Evolutionary conservation across 78 protist species (phyloP), one percentile per base, ranked within the genome.

Genomic region (Dictyostelium brefeldianum): DNA sequence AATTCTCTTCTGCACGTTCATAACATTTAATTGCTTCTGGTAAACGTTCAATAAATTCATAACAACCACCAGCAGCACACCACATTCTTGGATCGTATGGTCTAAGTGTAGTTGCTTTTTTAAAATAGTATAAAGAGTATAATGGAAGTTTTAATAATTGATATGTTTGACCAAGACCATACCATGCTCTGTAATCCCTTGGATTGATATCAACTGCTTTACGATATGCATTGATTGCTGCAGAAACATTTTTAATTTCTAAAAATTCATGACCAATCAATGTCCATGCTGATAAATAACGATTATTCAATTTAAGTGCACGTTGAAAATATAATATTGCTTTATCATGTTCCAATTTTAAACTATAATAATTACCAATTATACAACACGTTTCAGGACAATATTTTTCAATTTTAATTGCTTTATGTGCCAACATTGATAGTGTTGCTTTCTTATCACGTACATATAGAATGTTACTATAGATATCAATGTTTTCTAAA

Each of bases 131-230:
- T 29, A 96, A 71, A 3, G 99, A 98, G 48, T 97, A 97, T 73
- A 83, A 36, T 27, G 80, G 96, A 95, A 97, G 70, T 70, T 95
- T 82, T 3, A 98, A 91, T 12, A 98, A 36, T 94, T 98, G 98
- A 81, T 98, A 98, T 14, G 99, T 94, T 81, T 98, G 99, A 4
- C 99, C 99, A 0, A 98, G 83, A 11, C 98, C 98, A 65, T 98
- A 98, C 99, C 99, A 98, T 12, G 99, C 99, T n/a, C 99, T 79
- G 85, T 97, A 98, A 74, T 98, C 99, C 10, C 94, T 80, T 50
- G 96, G 80, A 84, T 92, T 90, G 73, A 98, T 67, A 31, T 96
- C 97, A 10, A 97, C 85, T 2, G 98, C 98, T 31, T 84, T 47
- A 36, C 99, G 81, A 95, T 98, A 98, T 12, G 99, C 99, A 17